phyloP scores from a whole-genome alignment of 2,329 filamentous ascomycete species.

The Nigrospora oryzae region DNA sequence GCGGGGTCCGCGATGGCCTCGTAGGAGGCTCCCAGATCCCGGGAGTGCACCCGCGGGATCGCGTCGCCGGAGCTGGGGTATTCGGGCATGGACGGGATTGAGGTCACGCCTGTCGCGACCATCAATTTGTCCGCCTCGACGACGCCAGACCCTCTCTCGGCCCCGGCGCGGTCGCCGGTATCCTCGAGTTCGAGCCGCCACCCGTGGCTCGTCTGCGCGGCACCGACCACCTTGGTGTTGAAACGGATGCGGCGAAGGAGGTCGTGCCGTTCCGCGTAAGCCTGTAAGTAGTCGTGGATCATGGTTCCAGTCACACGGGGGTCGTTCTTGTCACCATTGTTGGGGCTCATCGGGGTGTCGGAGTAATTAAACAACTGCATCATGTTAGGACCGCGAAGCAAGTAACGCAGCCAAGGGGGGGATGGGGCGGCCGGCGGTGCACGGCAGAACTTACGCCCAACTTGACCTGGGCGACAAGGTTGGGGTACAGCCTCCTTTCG shows the following conservation, averaged over 20 bases:
- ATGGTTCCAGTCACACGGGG: slow-evolving; percentile 9
- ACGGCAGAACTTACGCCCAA: slow-evolving; percentile 10
- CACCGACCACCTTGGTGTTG: slow-evolving; percentile 7
- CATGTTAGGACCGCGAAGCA: too few species aligned
- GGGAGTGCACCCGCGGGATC: slow-evolving; percentile 3
- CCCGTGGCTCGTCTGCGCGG: slow-evolving; percentile 1
- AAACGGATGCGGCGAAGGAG: slow-evolving; percentile 9
- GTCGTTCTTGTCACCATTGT: background rate
- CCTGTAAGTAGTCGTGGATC: slow-evolving; percentile 8
- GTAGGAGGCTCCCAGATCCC: slow-evolving; percentile 1
- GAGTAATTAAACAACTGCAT: slow-evolving; percentile 1
- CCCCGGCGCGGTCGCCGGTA: background rate
- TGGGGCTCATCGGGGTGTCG: slow-evolving; percentile 1
- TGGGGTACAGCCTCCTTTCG: slow-evolving; percentile 15
- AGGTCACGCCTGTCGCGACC: slow-evolving; percentile 15
- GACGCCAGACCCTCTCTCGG: too few species aligned
- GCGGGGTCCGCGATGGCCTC: background rate
- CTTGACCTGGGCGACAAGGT: slow-evolving; percentile 13
- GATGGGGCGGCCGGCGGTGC: background rate
- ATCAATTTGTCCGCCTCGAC: slow-evolving; percentile 14
- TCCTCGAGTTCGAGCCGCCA: slow-evolving; percentile 3
- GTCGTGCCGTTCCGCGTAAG: slow-evolving; percentile 9
- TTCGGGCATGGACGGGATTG: slow-evolving; percentile 7
- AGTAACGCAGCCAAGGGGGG: too few species aligned
- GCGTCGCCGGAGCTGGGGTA: slow-evolving; percentile 5